These are phyloP conservation scores for Corchorus olitorius DNA, from an alignment of 345 rosid species.

Conservation along the genomic window DNA sequence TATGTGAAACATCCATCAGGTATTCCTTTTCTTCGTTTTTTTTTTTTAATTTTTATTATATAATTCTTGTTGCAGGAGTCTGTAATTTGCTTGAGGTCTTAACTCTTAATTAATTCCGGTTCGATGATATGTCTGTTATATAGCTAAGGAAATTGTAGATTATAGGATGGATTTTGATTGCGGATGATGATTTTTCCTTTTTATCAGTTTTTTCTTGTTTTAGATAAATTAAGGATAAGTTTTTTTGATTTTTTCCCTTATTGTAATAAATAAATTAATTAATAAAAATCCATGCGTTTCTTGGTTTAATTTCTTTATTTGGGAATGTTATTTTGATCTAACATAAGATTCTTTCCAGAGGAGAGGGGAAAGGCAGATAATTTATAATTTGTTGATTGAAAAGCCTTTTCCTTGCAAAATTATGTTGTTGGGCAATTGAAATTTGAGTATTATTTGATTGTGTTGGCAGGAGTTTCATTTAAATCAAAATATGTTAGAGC, in stretches of 20 bases:
- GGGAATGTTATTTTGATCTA: background rate
- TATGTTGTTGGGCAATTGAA: background rate
- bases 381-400: background rate
- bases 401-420: background rate
- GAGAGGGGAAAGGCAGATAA: background rate
- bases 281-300: background rate
- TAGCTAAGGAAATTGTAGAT: background rate
- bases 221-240: too few species aligned
- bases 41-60: too few species aligned
- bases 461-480: slow-evolving; percentile 35
- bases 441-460: slow-evolving; percentile 18
- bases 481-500: slow-evolving; percentile 76
- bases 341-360: background rate
- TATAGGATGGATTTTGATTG: slow-evolving; percentile 2
- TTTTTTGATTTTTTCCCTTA: too few species aligned
- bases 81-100: too few species aligned
- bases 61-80: too few species aligned
- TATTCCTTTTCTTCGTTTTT: too few species aligned
- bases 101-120: too few species aligned
- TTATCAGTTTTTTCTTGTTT: too few species aligned
- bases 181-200: background rate
- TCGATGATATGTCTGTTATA: background rate
- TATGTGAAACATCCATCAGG: too few species aligned
- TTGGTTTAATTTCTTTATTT: background rate
- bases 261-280: background rate